These are phyloP conservation scores for Tylopilus orsonianus DNA, from an alignment of 1,284 basidiomycete genomes.

Conservation along the genomic window DNA sequence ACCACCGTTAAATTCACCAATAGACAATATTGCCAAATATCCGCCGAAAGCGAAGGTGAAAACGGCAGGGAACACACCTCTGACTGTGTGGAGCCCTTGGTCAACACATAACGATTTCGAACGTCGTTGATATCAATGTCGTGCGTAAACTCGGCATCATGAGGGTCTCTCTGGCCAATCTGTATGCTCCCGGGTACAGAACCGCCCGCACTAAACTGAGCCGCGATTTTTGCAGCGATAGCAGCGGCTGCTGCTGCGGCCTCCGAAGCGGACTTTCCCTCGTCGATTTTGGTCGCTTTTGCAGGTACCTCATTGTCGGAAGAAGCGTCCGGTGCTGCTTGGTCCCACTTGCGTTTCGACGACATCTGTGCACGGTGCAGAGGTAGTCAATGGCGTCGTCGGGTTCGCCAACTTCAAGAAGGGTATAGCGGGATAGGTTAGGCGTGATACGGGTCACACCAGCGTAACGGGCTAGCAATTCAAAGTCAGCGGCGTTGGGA, in stretches of 20 bases:
- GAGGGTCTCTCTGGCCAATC: constrained; percentile 58
- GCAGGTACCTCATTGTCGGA: constrained; percentile 39
- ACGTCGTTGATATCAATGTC: constrained; percentile 99
- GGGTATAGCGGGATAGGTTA: neutral
- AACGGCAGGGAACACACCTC: constrained; percentile 57
- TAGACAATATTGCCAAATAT: neutral
- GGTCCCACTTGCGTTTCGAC: constrained; percentile 73
- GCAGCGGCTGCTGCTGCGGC: constrained; percentile 81
- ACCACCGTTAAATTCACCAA: constrained; percentile 5
- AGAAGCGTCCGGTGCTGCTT: constrained; percentile 47
- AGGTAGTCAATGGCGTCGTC: neutral
- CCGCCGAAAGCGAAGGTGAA: neutral
- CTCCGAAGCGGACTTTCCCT: constrained; percentile 64
- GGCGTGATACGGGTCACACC: constrained; percentile 23
- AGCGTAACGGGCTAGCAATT: constrained; percentile 21
- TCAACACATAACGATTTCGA: constrained; percentile 93
- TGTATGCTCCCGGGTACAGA: constrained; percentile 41
- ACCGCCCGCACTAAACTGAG: constrained; percentile 64
- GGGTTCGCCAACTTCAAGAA: neutral
- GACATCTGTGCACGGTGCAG: constrained; percentile 40
- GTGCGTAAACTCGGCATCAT: constrained; percentile 83
- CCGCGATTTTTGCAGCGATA: constrained; percentile 90
- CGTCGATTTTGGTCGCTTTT: constrained; percentile 54
- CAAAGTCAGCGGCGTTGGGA: constrained; percentile 19
- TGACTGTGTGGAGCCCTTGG: constrained; percentile 89